Conservation (phyloP, 805 yeast species). For the Torulaspora indica region DNA sequence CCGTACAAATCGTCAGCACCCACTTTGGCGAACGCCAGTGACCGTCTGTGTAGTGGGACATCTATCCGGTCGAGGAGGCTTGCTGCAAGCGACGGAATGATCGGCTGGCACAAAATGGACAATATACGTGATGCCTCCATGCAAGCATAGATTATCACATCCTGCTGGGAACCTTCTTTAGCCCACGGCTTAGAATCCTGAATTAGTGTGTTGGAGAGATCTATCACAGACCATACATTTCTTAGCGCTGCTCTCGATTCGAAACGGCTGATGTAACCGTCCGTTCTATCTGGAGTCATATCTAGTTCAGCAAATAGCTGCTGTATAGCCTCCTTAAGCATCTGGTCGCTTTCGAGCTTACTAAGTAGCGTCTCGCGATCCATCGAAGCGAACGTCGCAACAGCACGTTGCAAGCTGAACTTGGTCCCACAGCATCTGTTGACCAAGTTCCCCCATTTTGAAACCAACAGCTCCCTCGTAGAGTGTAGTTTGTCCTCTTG, state of each 20-base stretch:
- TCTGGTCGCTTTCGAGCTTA: slow-evolving; percentile 7
- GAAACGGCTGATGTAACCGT: slow-evolving; percentile 42
- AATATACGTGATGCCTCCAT: slow-evolving; percentile 67
- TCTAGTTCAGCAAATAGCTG: slow-evolving; percentile 37
- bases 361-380: slow-evolving; percentile 17
- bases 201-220: slow-evolving; percentile 59
- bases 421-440: slow-evolving; percentile 68
- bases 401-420: slow-evolving; percentile 53
- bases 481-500: slow-evolving; percentile 50
- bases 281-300: slow-evolving; percentile 39
- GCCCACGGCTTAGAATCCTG: slow-evolving; percentile 78
- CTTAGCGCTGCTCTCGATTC: slow-evolving; percentile 54
- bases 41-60: slow-evolving; percentile 44
- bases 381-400: slow-evolving; percentile 21
- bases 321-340: slow-evolving; percentile 20
- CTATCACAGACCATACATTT: slow-evolving; percentile 54
- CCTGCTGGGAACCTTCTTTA: slow-evolving; percentile 39
- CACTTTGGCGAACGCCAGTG: slow-evolving; percentile 41
- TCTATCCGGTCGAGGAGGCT: slow-evolving; percentile 58
- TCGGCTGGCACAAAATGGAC: slow-evolving; percentile 63
- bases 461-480: slow-evolving; percentile 62
- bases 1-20: slow-evolving; percentile 67
- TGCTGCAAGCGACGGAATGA: slow-evolving; percentile 62
- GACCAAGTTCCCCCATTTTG: slow-evolving; percentile 77
- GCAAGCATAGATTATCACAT: slow-evolving; percentile 55